A percentile compares a stretch with the other conserved stretches of the same genome.
Conservation (phyloP, 2,329 filamentous ascomycete genomes). For the Diplodia mutila region DNA sequence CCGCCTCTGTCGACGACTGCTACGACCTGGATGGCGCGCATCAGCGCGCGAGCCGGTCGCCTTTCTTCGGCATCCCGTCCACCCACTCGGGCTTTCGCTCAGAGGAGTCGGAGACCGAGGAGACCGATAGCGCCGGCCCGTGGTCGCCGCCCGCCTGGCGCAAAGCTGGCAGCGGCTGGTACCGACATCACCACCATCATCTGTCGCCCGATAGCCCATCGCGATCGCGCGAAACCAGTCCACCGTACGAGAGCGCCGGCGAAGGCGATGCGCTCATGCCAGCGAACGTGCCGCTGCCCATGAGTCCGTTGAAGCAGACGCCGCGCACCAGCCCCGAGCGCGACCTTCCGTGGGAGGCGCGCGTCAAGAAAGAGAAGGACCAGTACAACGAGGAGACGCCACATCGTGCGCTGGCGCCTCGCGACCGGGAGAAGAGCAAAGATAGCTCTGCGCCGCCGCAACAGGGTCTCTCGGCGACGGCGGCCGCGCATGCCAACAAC, state of each 20-base stretch:
- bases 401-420: slow-evolving; percentile 34
- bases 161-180: slow-evolving; percentile 63
- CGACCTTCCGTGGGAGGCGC: slow-evolving; percentile 40
- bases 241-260: slow-evolving; percentile 62
- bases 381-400: slow-evolving; percentile 30
- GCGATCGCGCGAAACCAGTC: slow-evolving; percentile 61
- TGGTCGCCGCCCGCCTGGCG: slow-evolving; percentile 71
- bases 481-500: slow-evolving; percentile 42
- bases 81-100: slow-evolving; percentile 69
- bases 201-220: slow-evolving; percentile 49
- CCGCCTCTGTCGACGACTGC: slow-evolving; percentile 44
- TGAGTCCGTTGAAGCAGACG: slow-evolving; percentile 61
- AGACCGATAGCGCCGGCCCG: slow-evolving; percentile 54
- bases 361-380: slow-evolving; percentile 29
- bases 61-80: slow-evolving; percentile 59
- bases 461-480: slow-evolving; percentile 5
- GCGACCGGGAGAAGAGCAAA: slow-evolving; percentile 32
- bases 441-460: slow-evolving; percentile 31
- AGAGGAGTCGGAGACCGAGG: slow-evolving; percentile 48
- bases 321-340: slow-evolving; percentile 57
- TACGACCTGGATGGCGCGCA: slow-evolving; percentile 43
- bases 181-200: slow-evolving; percentile 45
- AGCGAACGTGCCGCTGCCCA: slow-evolving; percentile 63
- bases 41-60: slow-evolving; percentile 47
- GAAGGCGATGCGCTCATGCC: slow-evolving; percentile 56